phyloP scores from a whole-genome alignment of 225 moss, liverwort and hornwort genomes.

The Straminergon stramineum region DNA sequence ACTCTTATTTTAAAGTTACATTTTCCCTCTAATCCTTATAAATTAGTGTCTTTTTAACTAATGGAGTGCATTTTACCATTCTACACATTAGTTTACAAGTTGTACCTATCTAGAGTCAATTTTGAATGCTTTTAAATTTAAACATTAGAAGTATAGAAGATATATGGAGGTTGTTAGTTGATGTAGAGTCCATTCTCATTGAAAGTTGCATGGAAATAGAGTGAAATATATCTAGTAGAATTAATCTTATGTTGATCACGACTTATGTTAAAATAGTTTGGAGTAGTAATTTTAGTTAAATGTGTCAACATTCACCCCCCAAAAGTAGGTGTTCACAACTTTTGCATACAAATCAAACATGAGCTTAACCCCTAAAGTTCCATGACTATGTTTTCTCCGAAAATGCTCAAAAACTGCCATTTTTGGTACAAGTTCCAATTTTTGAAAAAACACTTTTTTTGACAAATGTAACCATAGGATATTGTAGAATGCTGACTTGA shows the following conservation, averaged over 20 bases:
- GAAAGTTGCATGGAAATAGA: not conserved
- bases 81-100: accelerated
- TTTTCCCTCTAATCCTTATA: not conserved
- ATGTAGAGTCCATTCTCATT: not conserved
- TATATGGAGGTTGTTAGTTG: not conserved
- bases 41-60: too few relatives aligned
- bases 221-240: not conserved
- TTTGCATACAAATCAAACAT: not conserved
- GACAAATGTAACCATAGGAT: too few relatives aligned
- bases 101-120: not conserved
- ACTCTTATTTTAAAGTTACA: not conserved
- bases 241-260: not conserved
- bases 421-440: too few relatives aligned
- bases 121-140: not conserved
- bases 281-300: not conserved
- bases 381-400: too few relatives aligned
- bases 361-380: too few relatives aligned
- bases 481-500: too few relatives aligned
- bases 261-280: not conserved
- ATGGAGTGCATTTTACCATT: not conserved
- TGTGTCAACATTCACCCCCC: not conserved
- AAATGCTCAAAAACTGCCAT: too few relatives aligned
- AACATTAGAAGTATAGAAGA: not conserved
- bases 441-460: too few relatives aligned
- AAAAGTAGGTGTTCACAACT: not conserved